phyloP scores from a whole-genome alignment of 305 asterid genomes.

The Stenogyne calaminthoides region DNA sequence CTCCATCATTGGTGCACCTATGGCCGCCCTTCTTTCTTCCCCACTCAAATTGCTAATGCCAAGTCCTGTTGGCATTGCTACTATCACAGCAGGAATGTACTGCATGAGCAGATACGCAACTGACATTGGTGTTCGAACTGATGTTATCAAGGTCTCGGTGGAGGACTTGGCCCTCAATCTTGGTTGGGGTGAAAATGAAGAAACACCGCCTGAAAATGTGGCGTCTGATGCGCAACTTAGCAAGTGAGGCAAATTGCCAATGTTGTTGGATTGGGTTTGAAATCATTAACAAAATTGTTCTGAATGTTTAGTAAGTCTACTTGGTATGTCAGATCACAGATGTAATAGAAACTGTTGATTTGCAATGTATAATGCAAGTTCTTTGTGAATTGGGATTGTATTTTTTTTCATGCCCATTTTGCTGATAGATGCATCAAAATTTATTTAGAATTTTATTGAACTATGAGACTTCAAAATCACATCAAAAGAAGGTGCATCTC shows the following conservation, averaged over 20 bases:
- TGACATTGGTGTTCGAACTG: conserved; percentile 81
- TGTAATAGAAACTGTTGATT: conserved; percentile 7
- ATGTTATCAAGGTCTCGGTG: conserved; percentile 77
- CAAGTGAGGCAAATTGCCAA: conserved; percentile 33
- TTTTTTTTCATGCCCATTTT: neutral
- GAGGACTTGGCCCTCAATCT: conserved; percentile 76
- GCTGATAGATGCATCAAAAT: neutral
- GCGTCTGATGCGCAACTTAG: conserved; percentile 26
- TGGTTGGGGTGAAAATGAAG: conserved; percentile 51
- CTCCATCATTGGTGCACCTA: conserved; percentile 81
- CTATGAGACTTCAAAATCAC: conserved; percentile 12
- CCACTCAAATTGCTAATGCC: conserved; percentile 82
- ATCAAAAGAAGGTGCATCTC: conserved; percentile 24
- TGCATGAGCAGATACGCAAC: conserved; percentile 89
- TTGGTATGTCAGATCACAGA: conserved; percentile 18
- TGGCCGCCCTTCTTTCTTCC: conserved; percentile 87
- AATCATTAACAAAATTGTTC: neutral
- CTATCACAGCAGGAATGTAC: conserved; percentile 89
- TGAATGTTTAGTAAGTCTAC: neutral
- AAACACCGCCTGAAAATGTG: conserved; percentile 30
- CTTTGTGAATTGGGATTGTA: conserved; percentile 5
- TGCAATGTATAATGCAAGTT: neutral
- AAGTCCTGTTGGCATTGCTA: conserved; percentile 81
- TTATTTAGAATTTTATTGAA: neutral
- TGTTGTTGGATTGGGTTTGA: conserved; percentile 22